Base-by-base conservation (phyloP, 768 basidiomycete species). In the Pisolithus orientalis region DNA sequence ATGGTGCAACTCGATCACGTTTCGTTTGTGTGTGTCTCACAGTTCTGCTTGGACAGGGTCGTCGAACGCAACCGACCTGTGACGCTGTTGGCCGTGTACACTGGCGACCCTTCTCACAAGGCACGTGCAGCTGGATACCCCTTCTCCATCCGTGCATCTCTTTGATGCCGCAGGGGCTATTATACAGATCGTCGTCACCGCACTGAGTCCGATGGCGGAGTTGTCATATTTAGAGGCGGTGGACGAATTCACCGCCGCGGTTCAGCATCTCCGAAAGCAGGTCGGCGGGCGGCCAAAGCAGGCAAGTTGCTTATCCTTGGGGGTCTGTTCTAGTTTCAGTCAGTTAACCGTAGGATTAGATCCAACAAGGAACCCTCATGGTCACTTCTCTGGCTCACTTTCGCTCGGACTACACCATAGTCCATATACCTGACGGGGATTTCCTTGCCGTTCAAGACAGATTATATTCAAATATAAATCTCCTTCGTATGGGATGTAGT, bases 361-460 rank as follows among this genome's bases (percentile, higher is more conserved):
- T 83, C 9, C 74, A 77, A 13, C 70, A 82, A 49, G 90, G 90
- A 46, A 69, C 77, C 25, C 74, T 93, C 60, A 83, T 92, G 80
- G 80, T 83, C 51, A 93, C 90, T 27, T 91, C 89, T 10, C 79
- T 93, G 27, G 87, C 88, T 42, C 85, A 88, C 72, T 93, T 93
- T 64, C 87, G 87, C 51, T 90, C 89, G 2, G 90, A 92, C 72
- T 88, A 82, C 65, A 87, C 87, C 51, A 90, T 92, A 54, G 85
- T 92, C 31, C 83, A 80, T 53, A 82, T 93, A 49, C 88, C 88
- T 0, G 69, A 75, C 43, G 90, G 68, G 11, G 74, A 84, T 65
- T 87, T 84, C 67, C 74, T 79, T 17, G 75, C 77, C 38, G 74
- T 76, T 31, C 78, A 77, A 54, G 80, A 87, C 52, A 82, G 80